Percentiles rank a stretch among this genome's conserved stretches.
Conservation (phyloP, 2,329 filamentous ascomycete species). For the Atkinsonella texensis region DNA sequence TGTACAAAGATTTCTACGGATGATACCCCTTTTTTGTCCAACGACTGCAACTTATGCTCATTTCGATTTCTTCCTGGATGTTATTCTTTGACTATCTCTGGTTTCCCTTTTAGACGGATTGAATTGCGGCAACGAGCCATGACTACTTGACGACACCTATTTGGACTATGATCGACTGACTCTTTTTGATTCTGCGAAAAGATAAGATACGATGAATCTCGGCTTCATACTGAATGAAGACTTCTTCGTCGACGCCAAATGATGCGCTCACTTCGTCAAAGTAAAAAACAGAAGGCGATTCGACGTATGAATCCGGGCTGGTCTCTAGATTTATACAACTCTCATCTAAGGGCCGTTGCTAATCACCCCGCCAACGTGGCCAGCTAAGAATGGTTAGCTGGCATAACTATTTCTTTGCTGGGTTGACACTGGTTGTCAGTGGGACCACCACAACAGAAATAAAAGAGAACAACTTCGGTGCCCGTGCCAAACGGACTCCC, state of each 20-base stretch:
- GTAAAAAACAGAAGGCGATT: background rate
- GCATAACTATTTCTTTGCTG: constrained; percentile 19
- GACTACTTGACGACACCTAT: constrained; percentile 19
- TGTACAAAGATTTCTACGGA: constrained; percentile 10
- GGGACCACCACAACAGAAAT: constrained; percentile 17
- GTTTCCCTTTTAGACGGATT: constrained; percentile 28
- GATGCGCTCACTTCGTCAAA: constrained; percentile 12
- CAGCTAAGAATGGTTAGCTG: constrained; percentile 23
- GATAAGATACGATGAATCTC: constrained; percentile 14
- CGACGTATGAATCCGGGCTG: constrained; percentile 14
- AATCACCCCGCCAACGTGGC: constrained; percentile 22
- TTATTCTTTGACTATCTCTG: constrained; percentile 21
- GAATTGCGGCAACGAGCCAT: constrained; percentile 32
- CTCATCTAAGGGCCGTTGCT: constrained; percentile 16
- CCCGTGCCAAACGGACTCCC: constrained; percentile 5
- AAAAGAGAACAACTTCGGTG: background rate
- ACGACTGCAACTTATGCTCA: constrained; percentile 6
- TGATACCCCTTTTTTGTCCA: constrained; percentile 8
- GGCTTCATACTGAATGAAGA: constrained; percentile 22
- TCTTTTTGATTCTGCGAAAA: constrained; percentile 12
- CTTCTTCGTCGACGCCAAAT: constrained; percentile 15
- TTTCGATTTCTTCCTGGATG: constrained; percentile 19
- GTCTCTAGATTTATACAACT: constrained; percentile 12
- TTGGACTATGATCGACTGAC: background rate
- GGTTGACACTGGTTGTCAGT: constrained; percentile 34